These are phyloP conservation scores for Podila verticillata DNA, from an alignment of 192 early-diverging fungal genomes.

Conservation along the genomic window DNA sequence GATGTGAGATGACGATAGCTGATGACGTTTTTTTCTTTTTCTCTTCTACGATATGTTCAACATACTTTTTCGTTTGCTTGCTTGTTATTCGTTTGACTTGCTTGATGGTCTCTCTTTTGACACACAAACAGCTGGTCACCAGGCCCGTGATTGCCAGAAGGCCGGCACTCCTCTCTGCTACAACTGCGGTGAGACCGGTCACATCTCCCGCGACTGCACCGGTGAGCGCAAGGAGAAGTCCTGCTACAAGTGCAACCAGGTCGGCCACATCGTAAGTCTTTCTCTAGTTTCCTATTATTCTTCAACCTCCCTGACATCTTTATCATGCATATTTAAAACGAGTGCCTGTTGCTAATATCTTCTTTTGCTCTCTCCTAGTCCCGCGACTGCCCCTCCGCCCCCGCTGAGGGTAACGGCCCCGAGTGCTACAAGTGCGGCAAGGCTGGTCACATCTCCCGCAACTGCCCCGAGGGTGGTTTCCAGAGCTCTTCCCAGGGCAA, in stretches of 20 bases:
- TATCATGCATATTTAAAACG: too few relatives aligned
- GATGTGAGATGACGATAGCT: slow-evolving; percentile 24
- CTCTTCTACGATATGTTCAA: slow-evolving; percentile 8
- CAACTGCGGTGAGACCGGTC: slow-evolving; percentile 62
- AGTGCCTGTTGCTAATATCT: neutral
- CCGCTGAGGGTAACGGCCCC: slow-evolving; percentile 48
- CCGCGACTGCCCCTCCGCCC: slow-evolving; percentile 60
- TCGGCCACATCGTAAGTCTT: slow-evolving; percentile 57
- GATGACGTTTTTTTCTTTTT: slow-evolving; percentile 18
- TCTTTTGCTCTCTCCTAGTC: slow-evolving; percentile 20
- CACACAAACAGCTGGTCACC: slow-evolving; percentile 58
- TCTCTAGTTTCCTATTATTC: too few relatives aligned
- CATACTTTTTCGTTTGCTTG: neutral
- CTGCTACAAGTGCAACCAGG: slow-evolving; percentile 68
- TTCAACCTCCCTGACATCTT: too few relatives aligned
- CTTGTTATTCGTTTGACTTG: slow-evolving; percentile 4
- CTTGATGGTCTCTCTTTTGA: neutral
- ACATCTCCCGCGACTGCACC: slow-evolving; percentile 53
- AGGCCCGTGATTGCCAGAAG: slow-evolving; percentile 61
- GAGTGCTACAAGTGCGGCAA: slow-evolving; percentile 61
- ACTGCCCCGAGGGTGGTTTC: slow-evolving; percentile 55
- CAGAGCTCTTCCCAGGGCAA: slow-evolving; percentile 12
- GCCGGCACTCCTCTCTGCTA: slow-evolving; percentile 62
- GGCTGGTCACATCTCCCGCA: slow-evolving; percentile 64
- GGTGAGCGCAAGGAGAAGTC: slow-evolving; percentile 62